phyloP scores from a whole-genome alignment of 1,284 basidiomycete genomes.

The Boletus smithii region DNA sequence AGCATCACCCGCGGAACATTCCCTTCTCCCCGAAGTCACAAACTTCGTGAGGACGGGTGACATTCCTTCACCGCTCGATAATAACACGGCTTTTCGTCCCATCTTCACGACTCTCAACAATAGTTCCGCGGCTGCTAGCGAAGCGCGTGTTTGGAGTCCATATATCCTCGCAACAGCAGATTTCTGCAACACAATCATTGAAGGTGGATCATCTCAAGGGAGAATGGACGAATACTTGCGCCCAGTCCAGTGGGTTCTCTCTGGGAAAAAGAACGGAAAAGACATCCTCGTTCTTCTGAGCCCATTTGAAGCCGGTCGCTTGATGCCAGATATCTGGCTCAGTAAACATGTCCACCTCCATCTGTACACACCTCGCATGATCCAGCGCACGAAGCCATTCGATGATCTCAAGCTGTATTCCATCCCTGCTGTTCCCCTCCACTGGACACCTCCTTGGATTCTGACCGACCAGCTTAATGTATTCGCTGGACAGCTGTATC shows the following conservation, averaged over 20 bases:
- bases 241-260: conserved; percentile 42
- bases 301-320: conserved; percentile 40
- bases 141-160: conserved; percentile 9
- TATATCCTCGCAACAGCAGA: conserved; percentile 23
- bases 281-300: conserved; percentile 37
- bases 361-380: conserved; percentile 26
- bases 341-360: conserved; percentile 26
- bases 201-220: background rate
- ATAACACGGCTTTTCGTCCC: no score
- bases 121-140: background rate
- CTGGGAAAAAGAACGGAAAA: conserved; percentile 4
- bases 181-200: conserved; percentile 19
- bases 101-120: conserved; percentile 2
- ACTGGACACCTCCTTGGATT: background rate
- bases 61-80: no score
- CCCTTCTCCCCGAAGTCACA: conserved; percentile 9
- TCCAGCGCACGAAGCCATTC: conserved; percentile 33
- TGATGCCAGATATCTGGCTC: conserved; percentile 37
- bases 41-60: conserved; percentile 21
- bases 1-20: background rate
- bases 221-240: conserved; percentile 33
- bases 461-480: conserved; percentile 22
- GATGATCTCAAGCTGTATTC: conserved; percentile 38
- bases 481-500: conserved; percentile 33
- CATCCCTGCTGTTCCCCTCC: conserved; percentile 24